phyloP scores from a whole-genome alignment of 1,284 basidiomycete genomes.

The Kwoniella shivajii region DNA sequence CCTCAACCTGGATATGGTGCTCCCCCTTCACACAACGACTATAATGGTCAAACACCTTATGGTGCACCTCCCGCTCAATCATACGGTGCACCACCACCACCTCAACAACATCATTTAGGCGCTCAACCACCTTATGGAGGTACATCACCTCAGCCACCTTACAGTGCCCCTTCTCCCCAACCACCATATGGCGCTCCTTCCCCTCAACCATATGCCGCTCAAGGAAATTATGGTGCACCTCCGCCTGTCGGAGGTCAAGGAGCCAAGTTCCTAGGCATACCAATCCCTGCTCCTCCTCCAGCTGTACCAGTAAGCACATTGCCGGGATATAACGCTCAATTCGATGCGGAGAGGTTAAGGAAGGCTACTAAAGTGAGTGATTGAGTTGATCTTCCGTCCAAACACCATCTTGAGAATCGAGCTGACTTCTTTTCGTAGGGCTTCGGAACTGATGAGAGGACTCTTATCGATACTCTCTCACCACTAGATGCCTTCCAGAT shows the following conservation, averaged over 20 bases:
- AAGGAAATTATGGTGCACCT: slow-evolving; percentile 24
- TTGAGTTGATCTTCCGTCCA: neutral
- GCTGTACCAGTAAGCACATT: slow-evolving; percentile 41
- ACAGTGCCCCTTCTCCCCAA: slow-evolving; percentile 25
- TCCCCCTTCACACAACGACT: slow-evolving; percentile 9
- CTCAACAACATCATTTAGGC: no score
- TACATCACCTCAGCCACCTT: slow-evolving; percentile 14
- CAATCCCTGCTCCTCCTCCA: slow-evolving; percentile 50
- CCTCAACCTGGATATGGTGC: slow-evolving; percentile 22
- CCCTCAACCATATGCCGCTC: no score
- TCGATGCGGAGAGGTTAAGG: slow-evolving; percentile 52
- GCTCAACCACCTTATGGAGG: slow-evolving; percentile 16
- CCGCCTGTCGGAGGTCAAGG: slow-evolving; percentile 17
- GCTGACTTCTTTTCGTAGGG: slow-evolving; percentile 28
- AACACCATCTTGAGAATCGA: neutral
- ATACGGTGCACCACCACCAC: slow-evolving; percentile 15
- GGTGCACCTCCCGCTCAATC: neutral
- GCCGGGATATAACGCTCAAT: slow-evolving; percentile 49
- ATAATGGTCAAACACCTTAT: neutral
- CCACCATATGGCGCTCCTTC: slow-evolving; percentile 19
- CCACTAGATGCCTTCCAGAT: slow-evolving; percentile 54
- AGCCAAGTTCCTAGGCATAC: slow-evolving; percentile 43
- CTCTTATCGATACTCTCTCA: slow-evolving; percentile 47
- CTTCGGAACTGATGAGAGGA: slow-evolving; percentile 53
- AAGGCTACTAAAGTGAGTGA: slow-evolving; percentile 53